phyloP scores from a whole-genome alignment of 495 filamentous ascomycete genomes.

The Echria macrotheca region DNA sequence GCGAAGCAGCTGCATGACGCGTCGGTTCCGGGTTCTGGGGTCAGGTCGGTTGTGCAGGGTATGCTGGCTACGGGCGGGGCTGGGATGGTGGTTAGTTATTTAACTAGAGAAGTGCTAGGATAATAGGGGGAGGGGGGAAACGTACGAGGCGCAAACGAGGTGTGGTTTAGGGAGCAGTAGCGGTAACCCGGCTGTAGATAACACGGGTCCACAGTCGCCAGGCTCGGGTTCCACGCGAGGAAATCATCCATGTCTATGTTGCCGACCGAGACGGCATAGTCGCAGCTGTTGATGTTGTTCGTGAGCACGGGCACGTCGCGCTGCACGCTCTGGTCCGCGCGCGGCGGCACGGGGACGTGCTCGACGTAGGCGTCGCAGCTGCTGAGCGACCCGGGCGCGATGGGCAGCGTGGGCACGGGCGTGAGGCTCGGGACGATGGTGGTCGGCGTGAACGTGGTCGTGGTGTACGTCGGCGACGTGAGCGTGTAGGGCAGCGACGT shows the following conservation, averaged over 20 bases:
- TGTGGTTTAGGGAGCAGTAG: constrained; percentile 3
- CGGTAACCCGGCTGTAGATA: background rate
- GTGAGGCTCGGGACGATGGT: background rate
- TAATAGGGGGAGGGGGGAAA: too few species aligned
- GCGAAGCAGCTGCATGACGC: background rate
- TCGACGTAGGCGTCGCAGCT: background rate
- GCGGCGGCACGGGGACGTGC: background rate
- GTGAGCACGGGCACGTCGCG: background rate
- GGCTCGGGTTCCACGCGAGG: constrained; percentile 2
- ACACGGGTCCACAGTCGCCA: background rate
- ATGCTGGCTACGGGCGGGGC: too few species aligned
- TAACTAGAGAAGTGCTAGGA: too few species aligned
- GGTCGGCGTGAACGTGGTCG: background rate
- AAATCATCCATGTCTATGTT: background rate
- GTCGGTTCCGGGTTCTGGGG: background rate
- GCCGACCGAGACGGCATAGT: background rate
- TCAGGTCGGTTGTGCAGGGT: background rate
- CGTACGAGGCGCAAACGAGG: background rate
- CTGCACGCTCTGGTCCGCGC: background rate
- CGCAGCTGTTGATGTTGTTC: background rate
- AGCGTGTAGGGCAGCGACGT: background rate
- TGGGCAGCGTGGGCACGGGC: background rate
- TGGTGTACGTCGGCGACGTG: background rate
- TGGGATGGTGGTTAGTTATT: too few species aligned
- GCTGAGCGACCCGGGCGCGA: background rate